Evolutionary conservation across 2,329 filamentous ascomycete species (phyloP).

Genomic region (Fusarium drepaniforme): DNA sequence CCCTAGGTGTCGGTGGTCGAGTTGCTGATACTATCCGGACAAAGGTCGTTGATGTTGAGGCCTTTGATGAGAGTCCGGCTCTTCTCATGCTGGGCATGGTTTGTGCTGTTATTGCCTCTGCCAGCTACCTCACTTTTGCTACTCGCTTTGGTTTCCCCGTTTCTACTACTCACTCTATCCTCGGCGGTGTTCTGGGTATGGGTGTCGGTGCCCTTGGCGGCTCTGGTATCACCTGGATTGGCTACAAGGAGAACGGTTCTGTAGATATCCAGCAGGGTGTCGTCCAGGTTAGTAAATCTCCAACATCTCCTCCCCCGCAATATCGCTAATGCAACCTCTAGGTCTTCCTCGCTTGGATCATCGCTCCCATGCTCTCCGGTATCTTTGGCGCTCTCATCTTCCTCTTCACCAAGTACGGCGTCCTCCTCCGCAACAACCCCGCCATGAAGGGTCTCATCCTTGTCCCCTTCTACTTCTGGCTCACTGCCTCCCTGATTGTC

Average conservation of each 20-base stretch:
- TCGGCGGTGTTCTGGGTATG: constrained; percentile 70
- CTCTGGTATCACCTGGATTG: constrained; percentile 66
- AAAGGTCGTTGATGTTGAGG: constrained; percentile 64
- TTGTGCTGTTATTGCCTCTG: constrained; percentile 65
- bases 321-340: constrained; percentile 52
- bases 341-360: constrained; percentile 71
- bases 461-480: constrained; percentile 68
- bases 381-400: constrained; percentile 67
- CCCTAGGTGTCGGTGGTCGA: constrained; percentile 70
- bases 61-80: constrained; percentile 61
- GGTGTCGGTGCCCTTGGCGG: constrained; percentile 67
- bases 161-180: constrained; percentile 71
- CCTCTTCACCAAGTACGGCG: constrained; percentile 66
- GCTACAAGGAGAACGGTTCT: constrained; percentile 53
- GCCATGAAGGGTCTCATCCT: constrained; percentile 64
- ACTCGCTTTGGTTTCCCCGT: constrained; percentile 68
- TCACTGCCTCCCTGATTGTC: constrained; percentile 65
- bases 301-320: not conserved
- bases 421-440: constrained; percentile 66
- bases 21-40: constrained; percentile 73
- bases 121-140: constrained; percentile 67
- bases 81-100: constrained; percentile 71
- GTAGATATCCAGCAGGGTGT: constrained; percentile 62
- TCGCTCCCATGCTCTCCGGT: constrained; percentile 68
- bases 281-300: constrained; percentile 53